Percentiles rank a stretch among this genome's conserved stretches.
phyloP scores from a whole-genome alignment of 2,329 filamentous ascomycete genomes.

The Aspergillus thermomutatus region DNA sequence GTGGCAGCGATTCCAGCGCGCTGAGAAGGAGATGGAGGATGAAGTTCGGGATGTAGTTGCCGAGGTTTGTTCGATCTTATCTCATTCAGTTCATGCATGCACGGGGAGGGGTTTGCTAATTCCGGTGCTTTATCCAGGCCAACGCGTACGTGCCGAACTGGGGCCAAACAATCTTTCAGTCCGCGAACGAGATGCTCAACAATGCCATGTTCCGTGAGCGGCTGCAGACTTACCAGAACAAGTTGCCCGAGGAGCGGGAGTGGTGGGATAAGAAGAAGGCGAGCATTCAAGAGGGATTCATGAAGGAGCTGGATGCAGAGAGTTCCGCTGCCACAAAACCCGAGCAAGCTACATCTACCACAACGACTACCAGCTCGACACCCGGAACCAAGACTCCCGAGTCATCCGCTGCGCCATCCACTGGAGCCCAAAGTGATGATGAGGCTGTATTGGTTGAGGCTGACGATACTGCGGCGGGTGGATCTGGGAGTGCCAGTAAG shows the following conservation, averaged over 20 bases:
- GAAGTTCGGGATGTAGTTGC: slow-evolving; percentile 90
- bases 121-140: slow-evolving; percentile 52
- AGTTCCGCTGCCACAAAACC: slow-evolving; percentile 8
- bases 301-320: slow-evolving; percentile 68
- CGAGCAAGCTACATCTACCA: slow-evolving; percentile 10
- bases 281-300: slow-evolving; percentile 70
- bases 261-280: slow-evolving; percentile 89
- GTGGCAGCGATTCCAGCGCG: slow-evolving; percentile 85
- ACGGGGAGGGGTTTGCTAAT: neutral
- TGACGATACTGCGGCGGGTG: slow-evolving; percentile 40
- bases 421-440: slow-evolving; percentile 58
- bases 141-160: slow-evolving; percentile 85
- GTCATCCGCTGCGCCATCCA: slow-evolving; percentile 25
- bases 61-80: slow-evolving; percentile 60
- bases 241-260: slow-evolving; percentile 70
- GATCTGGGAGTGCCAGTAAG: slow-evolving; percentile 25
- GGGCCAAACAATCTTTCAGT: slow-evolving; percentile 96
- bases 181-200: slow-evolving; percentile 90
- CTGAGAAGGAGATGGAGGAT: slow-evolving; percentile 96
- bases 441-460: slow-evolving; percentile 75
- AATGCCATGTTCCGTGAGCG: slow-evolving; percentile 74
- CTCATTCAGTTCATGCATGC: neutral
- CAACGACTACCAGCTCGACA: slow-evolving; percentile 6
- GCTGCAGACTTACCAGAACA: slow-evolving; percentile 70
- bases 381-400: slow-evolving; percentile 18